Base-by-base conservation (phyloP, 75 land plant genomes). In the Pseudotsuga menziesii region DNA sequence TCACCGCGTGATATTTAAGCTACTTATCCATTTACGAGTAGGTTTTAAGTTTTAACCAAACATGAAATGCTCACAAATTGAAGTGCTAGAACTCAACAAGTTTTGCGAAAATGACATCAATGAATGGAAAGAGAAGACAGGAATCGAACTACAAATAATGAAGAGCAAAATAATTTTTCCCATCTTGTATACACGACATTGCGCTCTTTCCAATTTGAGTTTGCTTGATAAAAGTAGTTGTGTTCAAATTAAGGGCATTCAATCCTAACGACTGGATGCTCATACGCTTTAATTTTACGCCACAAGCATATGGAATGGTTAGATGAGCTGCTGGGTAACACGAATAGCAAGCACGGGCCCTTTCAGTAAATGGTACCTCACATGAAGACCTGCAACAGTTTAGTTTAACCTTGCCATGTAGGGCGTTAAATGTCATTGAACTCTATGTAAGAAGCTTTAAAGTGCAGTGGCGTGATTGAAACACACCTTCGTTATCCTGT, bases 241-340 rank as follows among this genome's bases (percentile, higher is more conserved):
- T 7, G 3, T 20, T 63, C 2, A 48, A 48, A 48, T 8, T 48
- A 48, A 48, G 54, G 11, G 11, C 54, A 48, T 48, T 48, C 54
- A 8, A 1, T 63, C 16, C 32, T 16, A 5, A 4, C 13, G 32
- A 13, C 4, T 17, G 19, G 41, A 3, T 32, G 9, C 9, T 29
- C 19, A 15, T 4, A 29, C 14, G 36, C 6, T 14, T 15, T 26
- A 26, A 15, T 11, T 61, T 27, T 27, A 62, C 12, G 8, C 15
- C 14, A 25, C 2, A 27, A 44, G 29, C 29, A 35, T 23, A 25
- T 32, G 29, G 20, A 75, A 57, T 3, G 23, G 58, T 80, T 74
- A 92, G 25, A 91, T 58, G 25, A 95, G 93, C 84, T 93, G 96
- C 85, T 95, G 98, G 57, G 96, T 88, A 64, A 95, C 76, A 54